Conservation (phyloP, 192 early-diverging fungal genomes). For the Paraglomus brasilianum region DNA sequence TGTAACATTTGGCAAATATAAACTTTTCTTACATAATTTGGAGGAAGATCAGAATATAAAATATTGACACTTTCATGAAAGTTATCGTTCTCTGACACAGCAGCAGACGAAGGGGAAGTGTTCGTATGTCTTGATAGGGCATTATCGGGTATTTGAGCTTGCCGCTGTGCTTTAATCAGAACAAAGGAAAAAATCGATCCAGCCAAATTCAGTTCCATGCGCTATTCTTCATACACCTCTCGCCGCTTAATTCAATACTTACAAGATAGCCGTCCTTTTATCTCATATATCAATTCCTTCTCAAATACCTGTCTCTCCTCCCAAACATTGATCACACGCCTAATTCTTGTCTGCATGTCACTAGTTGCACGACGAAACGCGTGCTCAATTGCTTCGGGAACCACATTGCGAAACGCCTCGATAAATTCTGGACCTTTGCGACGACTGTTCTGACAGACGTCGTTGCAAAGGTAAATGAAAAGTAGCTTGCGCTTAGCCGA, state of each 20-base stretch:
- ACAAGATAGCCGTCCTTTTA: neutral
- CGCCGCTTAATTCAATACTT: neutral
- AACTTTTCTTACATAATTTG: too few relatives aligned
- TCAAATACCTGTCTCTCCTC: slow-evolving; percentile 33
- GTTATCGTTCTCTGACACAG: neutral
- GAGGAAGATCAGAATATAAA: too few relatives aligned
- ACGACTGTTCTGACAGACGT: slow-evolving; percentile 32
- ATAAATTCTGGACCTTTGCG: slow-evolving; percentile 31
- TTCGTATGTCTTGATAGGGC: neutral
- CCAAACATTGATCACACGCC: slow-evolving; percentile 30
- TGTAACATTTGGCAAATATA: too few relatives aligned
- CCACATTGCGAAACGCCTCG: slow-evolving; percentile 15
- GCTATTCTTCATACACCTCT: neutral
- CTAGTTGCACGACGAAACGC: slow-evolving; percentile 23
- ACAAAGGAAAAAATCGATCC: too few relatives aligned
- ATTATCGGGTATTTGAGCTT: neutral
- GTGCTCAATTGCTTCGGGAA: slow-evolving; percentile 24
- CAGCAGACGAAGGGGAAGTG: neutral
- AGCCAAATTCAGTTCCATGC: neutral
- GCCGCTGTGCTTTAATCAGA: too few relatives aligned
- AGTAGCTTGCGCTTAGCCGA: slow-evolving; percentile 18
- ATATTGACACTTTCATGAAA: too few relatives aligned
- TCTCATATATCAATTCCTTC: slow-evolving; percentile 22
- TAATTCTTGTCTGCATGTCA: slow-evolving; percentile 9
- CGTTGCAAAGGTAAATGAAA: slow-evolving; percentile 32